Evolutionary conservation across 176 grass and related monocot genomes (phyloP), one percentile per base, ranked within the genome.

Genomic region (Paspalum notatum): DNA sequence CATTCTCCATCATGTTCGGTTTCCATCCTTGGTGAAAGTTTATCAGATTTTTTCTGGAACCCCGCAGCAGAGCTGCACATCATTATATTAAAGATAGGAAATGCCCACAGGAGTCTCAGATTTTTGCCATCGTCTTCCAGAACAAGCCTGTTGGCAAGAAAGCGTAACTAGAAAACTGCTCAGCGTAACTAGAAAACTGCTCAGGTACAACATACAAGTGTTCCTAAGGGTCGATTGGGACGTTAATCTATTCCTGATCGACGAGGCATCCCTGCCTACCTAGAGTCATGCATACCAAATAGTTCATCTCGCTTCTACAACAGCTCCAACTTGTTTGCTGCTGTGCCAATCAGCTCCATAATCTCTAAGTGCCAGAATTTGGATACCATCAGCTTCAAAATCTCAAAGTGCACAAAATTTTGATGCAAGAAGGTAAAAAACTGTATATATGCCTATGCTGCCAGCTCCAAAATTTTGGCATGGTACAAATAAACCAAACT

Each of bases 301-400:
- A 38, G 48, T 52, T 24, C 25, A 53, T 26, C 20, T 52, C 24
- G 48, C 69, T 52, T 72, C 47, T 52, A 32, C 25, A 53, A 71
- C 24, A 71, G 46, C 46, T 71, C 46, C 46, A 51, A 50, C 44
- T 47, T 71, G 44, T 49, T 50, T 71, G 46, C 45, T 71, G 13
- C 46, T 9, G 45, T 47, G 7, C 45, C 22, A 50, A 50, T 27
- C 22, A 50, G 22, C 13, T 71, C 47, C 45, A 51, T 71, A 50
- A 71, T 37, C 68, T 71, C 38, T 18, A 16, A 27, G 24, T 22
- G 24, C 25, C 24, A 17, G 14, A 51, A 37, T 37, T 52, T 71
- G 24, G 25, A 71, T 71, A 5, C 7, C 47, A 27, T 46, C 41
- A 68, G 66, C 20, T 68, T 20, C 40, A n/a, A 17, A 44, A 21